These are phyloP conservation scores for Tolypocladium tundrense DNA, from an alignment of 2,329 filamentous ascomycete genomes.

Conservation along the genomic window DNA sequence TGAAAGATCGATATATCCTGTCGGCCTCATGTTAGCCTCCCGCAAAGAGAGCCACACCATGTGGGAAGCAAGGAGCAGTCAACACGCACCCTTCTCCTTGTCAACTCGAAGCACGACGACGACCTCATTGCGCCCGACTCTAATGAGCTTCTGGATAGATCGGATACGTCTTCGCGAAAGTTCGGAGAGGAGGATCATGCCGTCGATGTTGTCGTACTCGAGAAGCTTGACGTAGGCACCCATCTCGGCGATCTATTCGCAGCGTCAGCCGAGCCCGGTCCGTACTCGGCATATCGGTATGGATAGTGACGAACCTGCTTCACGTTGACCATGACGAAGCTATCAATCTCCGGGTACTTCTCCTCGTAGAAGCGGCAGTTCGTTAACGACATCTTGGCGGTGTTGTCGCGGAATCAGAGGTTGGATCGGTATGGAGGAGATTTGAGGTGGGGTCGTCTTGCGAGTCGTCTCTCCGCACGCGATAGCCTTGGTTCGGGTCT, in stretches of 20 bases:
- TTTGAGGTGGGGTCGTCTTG: conserved; percentile 20
- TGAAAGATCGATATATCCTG: conserved; percentile 89
- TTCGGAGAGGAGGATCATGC: conserved; percentile 98
- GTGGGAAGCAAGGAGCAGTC: not conserved
- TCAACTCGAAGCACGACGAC: conserved; percentile 97
- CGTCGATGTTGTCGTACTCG: conserved; percentile 99
- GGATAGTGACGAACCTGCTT: conserved; percentile 61
- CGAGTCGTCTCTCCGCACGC: conserved; percentile 13
- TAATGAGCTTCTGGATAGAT: conserved; percentile 97
- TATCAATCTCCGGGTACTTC: conserved; percentile 91
- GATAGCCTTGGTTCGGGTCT: conserved; percentile 7
- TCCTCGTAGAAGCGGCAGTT: conserved; percentile 98
- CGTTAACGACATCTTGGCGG: conserved; percentile 80
- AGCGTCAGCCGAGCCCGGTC: not conserved
- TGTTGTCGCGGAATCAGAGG: conserved; percentile 16
- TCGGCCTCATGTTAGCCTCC: conserved; percentile 8
- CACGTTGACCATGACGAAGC: conserved; percentile 99
- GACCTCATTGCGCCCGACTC: conserved; percentile 95
- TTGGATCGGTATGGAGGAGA: conserved; percentile 12
- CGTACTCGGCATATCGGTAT: not conserved
- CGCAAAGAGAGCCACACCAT: conserved; percentile 1
- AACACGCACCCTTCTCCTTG: conserved; percentile 79
- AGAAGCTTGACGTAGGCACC: conserved; percentile 98
- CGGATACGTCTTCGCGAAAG: conserved; percentile 95
- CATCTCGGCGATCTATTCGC: conserved; percentile 87